A percentile compares a stretch with the other conserved stretches of the same genome.
These are phyloP conservation scores for Penicillium sp. DNA, from an alignment of 2,329 filamentous ascomycete genomes.

Conservation along the genomic window DNA sequence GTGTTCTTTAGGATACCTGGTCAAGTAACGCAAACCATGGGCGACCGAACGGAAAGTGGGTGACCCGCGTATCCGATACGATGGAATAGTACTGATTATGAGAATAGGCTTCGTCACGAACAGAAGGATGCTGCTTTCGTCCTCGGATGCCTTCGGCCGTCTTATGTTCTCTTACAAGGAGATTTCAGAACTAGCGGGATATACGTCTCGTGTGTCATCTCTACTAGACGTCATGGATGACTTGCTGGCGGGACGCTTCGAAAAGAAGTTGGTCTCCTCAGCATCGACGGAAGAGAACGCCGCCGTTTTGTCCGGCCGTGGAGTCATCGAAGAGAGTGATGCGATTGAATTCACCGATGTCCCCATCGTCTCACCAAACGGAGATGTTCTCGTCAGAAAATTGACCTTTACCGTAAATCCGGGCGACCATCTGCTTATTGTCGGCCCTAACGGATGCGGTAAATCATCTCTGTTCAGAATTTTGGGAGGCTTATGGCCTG, in stretches of 20 bases:
- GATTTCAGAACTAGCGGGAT: conserved; percentile 92
- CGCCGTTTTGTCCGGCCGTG: conserved; percentile 79
- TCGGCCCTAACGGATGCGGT: conserved; percentile 95
- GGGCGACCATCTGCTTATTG: conserved; percentile 89
- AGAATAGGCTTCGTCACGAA: conserved; percentile 83
- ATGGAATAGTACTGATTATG: not conserved
- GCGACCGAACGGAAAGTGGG: conserved; percentile 64
- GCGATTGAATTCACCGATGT: conserved; percentile 87
- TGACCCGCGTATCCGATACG: not conserved
- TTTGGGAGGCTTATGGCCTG: conserved; percentile 93
- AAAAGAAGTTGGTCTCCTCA: conserved; percentile 95
- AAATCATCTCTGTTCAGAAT: conserved; percentile 97
- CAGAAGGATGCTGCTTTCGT: conserved; percentile 85
- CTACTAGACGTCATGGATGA: conserved; percentile 94
- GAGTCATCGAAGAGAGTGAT: conserved; percentile 78
- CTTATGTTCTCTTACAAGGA: conserved; percentile 99
- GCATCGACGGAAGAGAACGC: conserved; percentile 81
- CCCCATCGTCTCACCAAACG: conserved; percentile 95
- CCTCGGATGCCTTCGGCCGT: conserved; percentile 92
- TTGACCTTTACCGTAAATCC: conserved; percentile 86
- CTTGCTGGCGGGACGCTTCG: conserved; percentile 84
- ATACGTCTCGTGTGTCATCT: conserved; percentile 89
- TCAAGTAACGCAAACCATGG: conserved; percentile 57
- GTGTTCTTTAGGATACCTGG: conserved; percentile 94
- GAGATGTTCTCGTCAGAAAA: conserved; percentile 84